Conservation (phyloP, 805 yeast genomes). For the Hanseniaspora nectarophila region DNA sequence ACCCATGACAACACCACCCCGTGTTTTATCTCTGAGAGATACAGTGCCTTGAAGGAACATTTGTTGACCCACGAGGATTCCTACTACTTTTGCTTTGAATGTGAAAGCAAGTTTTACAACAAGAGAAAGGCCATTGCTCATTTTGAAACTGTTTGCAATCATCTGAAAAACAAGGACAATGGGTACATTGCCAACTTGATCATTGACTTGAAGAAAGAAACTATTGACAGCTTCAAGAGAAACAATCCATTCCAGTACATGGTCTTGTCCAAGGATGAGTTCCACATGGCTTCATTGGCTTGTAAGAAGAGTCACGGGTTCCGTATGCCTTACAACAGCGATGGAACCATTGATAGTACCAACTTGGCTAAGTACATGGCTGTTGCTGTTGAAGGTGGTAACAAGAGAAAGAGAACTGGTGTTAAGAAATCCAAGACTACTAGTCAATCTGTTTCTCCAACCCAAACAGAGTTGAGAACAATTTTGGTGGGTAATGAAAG, state of each 20-base stretch:
- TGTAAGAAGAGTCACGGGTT: slow-evolving; percentile 7
- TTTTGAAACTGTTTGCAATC: not conserved
- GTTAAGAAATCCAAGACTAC: not conserved
- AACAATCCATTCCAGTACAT: not conserved
- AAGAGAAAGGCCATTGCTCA: slow-evolving; percentile 2
- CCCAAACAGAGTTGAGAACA: not conserved
- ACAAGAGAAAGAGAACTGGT: not conserved
- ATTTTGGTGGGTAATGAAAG: not conserved
- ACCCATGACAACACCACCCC: slow-evolving; percentile 4
- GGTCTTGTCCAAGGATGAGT: not conserved
- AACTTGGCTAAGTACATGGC: not conserved
- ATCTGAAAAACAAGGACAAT: not conserved
- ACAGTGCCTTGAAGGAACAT: slow-evolving; percentile 11
- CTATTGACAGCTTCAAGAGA: not conserved
- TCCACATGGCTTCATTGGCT: slow-evolving; percentile 5
- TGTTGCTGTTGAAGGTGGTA: not conserved
- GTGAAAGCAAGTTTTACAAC: not conserved
- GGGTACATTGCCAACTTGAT: not conserved
- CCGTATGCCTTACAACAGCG: not conserved
- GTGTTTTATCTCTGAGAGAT: slow-evolving; percentile 12
- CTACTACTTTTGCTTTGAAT: not conserved
- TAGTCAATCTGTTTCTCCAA: not conserved
- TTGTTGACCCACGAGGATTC: slow-evolving; percentile 4
- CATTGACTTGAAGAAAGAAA: not conserved
- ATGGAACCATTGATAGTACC: slow-evolving; percentile 4